phyloP scores from a whole-genome alignment of 139 green algal genomes.

The Tetradesmus obliquus region DNA sequence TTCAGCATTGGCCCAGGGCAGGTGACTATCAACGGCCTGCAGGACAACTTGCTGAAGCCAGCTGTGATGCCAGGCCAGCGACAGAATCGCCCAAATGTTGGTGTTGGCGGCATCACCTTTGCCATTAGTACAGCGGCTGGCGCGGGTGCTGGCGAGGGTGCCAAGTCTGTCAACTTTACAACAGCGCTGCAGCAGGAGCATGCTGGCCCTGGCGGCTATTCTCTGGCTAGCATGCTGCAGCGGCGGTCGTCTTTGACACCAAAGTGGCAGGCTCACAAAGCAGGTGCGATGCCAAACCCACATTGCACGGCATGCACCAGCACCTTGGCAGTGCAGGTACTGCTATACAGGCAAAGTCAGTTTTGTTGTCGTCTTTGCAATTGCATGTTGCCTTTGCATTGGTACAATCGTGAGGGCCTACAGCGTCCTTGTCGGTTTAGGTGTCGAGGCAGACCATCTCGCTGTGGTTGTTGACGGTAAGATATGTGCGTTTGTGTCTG shows the following conservation, averaged over 20 bases:
- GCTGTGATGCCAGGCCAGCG: neutral
- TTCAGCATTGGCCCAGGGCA: neutral
- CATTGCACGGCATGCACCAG: too few relatives aligned
- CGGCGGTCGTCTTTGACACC: neutral
- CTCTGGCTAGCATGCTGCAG: neutral
- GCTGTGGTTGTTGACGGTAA: too few relatives aligned
- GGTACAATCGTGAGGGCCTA: too few relatives aligned
- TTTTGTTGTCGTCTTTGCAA: too few relatives aligned
- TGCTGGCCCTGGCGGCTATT: neutral
- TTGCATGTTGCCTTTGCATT: too few relatives aligned
- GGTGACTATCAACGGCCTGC: neutral
- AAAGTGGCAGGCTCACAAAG: neutral
- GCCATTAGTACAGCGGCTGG: slow-evolving; percentile 18
- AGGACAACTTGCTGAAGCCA: neutral
- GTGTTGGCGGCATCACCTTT: slow-evolving; percentile 20
- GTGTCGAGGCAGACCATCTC: too few relatives aligned
- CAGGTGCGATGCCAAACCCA: neutral
- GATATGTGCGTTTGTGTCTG: neutral
- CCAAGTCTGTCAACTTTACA: neutral
- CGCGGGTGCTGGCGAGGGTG: neutral
- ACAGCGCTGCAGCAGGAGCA: slow-evolving; percentile 9
- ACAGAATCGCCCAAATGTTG: neutral
- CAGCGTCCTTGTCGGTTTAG: too few relatives aligned
- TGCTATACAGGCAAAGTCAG: too few relatives aligned
- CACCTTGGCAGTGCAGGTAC: too few relatives aligned